Base-by-base conservation (phyloP, 1,139 yeast species). In the Saccharomycopsis phalli region DNA sequence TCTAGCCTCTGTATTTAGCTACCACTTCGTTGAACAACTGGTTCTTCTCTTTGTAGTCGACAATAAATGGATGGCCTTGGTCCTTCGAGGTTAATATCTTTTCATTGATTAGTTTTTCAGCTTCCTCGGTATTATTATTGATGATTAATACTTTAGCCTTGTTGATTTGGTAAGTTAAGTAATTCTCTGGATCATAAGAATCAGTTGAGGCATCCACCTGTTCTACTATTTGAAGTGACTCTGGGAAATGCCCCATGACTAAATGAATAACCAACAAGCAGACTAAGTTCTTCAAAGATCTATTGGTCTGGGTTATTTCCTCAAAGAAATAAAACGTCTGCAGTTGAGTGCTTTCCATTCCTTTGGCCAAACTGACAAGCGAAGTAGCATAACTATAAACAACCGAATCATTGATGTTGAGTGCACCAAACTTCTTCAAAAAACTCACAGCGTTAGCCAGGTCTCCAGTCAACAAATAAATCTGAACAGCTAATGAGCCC, bases 301-400 rank as follows among this genome's bases (percentile, higher is more conserved):
- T 74, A 65, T 65, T 68, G 20, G 66, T 57, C 36, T 74, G 70
- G 41, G 77, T 68, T 42, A 78, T 64, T 59, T 81, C 93, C 56
- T 81, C 91, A 57, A 73, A 81, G 51, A 81, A 80, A 58, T 78
- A 81, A 60, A 69, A 76, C 2, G 82, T 66, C 49, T 74, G 74
- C 56, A 71, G 79, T 48, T 76, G 69, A 49, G 69, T 63, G 45
- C 69, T 71, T 20, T 74, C 68, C 41, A 74, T 78, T 37, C 81
- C 82, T 50, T 63, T 65, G 28, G 67, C 57, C 38, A 80, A 60
- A 44, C 69, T 65, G 17, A 76, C 63, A 77, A 83, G 77, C 14
- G 82, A 71, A 54, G 81, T 91, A 40, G 80, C 68, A 13, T 81
- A 66, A 52, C 78, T 81, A 58, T 69, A 79, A 37, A 79, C 70